Conservation (phyloP, 1,284 basidiomycete species). For the Laetiporus sulphureus region DNA sequence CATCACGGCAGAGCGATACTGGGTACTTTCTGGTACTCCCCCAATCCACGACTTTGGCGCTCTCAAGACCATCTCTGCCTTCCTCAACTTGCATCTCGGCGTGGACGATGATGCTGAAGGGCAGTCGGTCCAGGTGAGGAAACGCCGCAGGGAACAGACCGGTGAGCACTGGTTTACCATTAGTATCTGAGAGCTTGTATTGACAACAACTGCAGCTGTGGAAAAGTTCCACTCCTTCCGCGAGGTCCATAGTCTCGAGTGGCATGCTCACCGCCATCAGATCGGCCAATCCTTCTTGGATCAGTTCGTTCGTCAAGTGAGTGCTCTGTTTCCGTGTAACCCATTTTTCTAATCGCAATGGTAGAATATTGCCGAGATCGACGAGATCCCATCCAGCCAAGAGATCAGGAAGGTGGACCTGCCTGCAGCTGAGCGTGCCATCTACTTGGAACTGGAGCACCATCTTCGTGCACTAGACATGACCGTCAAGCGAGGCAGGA, state of each 20-base stretch:
- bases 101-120: conserved; percentile 88
- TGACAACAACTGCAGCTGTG: conserved; percentile 49
- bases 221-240: conserved; percentile 96
- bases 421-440: conserved; percentile 91
- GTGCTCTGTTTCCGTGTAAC: neutral
- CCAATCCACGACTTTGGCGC: conserved; percentile 89
- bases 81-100: conserved; percentile 83
- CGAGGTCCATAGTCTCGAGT: conserved; percentile 86
- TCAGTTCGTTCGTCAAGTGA: conserved; percentile 80
- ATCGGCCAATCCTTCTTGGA: conserved; percentile 84
- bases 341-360: neutral
- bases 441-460: conserved; percentile 92
- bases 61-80: conserved; percentile 85
- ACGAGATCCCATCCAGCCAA: conserved; percentile 82
- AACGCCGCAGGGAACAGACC: conserved; percentile 78
- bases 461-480: conserved; percentile 86
- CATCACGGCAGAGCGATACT: conserved; percentile 74
- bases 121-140: conserved; percentile 67
- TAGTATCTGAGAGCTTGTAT: conserved; percentile 6
- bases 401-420: conserved; percentile 66
- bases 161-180: conserved; percentile 36
- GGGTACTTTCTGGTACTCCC: conserved; percentile 96
- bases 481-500: conserved; percentile 79
- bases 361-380: conserved; percentile 94
- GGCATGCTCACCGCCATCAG: conserved; percentile 84